Evolutionary conservation across 805 yeast genomes (phyloP).

Genomic region (Dipodascopsis tothii): DNA sequence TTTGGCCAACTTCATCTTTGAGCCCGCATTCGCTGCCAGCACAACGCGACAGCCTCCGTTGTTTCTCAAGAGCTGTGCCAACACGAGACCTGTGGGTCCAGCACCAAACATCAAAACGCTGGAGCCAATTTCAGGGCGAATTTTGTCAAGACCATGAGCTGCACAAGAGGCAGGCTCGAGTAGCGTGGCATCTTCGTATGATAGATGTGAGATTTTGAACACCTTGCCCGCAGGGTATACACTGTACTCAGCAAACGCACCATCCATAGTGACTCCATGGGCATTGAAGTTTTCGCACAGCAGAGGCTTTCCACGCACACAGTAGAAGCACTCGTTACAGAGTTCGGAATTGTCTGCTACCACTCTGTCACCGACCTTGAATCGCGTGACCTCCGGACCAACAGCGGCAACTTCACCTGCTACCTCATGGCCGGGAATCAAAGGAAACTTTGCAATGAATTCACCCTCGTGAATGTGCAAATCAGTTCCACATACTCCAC

Average conservation of each 20-base stretch:
- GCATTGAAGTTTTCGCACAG: conserved; percentile 21
- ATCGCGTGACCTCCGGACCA: conserved; percentile 15
- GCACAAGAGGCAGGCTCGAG: conserved; percentile 23
- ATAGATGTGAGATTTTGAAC: conserved; percentile 17
- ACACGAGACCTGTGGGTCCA: conserved; percentile 21
- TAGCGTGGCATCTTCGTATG: conserved; percentile 17
- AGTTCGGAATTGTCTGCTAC: conserved; percentile 22
- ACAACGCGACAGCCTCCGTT: conserved; percentile 22
- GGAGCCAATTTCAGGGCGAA: conserved; percentile 19
- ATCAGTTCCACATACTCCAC: conserved; percentile 22
- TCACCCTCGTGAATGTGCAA: conserved; percentile 22
- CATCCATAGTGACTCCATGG: conserved; percentile 20
- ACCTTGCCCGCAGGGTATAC: conserved; percentile 22
- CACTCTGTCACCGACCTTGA: conserved; percentile 15
- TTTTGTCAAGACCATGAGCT: conserved; percentile 21
- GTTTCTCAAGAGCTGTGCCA: conserved; percentile 18
- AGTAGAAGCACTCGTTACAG: conserved; percentile 20
- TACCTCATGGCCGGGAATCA: conserved; percentile 21
- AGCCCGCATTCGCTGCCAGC: conserved; percentile 17
- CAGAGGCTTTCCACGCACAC: conserved; percentile 19
- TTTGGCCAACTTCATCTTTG: conserved; percentile 19
- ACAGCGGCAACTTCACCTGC: conserved; percentile 20
- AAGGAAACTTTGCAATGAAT: conserved; percentile 19
- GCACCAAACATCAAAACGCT: conserved; percentile 21
- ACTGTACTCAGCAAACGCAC: conserved; percentile 21